Percentiles rank a stretch among this genome's conserved stretches.
These are phyloP conservation scores for Suillus fuscotomentosus DNA, from an alignment of 768 basidiomycete genomes.

Conservation along the genomic window DNA sequence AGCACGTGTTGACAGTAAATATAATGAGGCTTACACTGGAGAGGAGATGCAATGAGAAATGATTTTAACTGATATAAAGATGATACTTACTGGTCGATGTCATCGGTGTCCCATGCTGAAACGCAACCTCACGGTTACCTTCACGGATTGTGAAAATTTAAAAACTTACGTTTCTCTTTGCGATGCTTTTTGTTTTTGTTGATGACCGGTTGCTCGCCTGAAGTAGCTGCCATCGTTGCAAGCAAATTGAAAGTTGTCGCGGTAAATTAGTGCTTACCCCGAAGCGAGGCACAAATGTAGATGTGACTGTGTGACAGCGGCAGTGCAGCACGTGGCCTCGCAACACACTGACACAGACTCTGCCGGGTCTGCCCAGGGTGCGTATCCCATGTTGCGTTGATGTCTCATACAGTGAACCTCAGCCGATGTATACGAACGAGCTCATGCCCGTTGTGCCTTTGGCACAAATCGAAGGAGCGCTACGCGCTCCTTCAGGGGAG, in stretches of 20 bases:
- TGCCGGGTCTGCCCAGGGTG: too few relatives aligned
- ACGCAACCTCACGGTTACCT: constrained; percentile 12
- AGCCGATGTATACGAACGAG: constrained; percentile 63
- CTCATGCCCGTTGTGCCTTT: too few relatives aligned
- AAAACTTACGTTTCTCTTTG: constrained; percentile 88
- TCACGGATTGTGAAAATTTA: neutral
- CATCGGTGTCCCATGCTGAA: constrained; percentile 97
- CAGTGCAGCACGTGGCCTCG: neutral
- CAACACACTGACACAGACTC: neutral
- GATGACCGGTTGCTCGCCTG: constrained; percentile 40
- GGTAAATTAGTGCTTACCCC: neutral
- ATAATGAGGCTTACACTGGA: constrained; percentile 41
- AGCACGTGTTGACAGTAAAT: constrained; percentile 6
- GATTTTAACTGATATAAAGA: constrained; percentile 5
- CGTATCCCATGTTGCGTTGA: neutral
- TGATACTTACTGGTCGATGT: constrained; percentile 91
- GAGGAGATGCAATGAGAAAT: constrained; percentile 7
- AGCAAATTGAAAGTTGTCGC: neutral
- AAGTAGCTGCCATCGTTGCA: constrained; percentile 20
- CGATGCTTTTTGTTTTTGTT: constrained; percentile 89
- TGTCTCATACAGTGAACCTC: constrained; percentile 1
- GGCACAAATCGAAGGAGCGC: too few relatives aligned
- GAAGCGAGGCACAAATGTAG: too few relatives aligned
- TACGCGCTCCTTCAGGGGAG: too few relatives aligned
- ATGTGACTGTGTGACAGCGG: too few relatives aligned